Evolutionary conservation across 139 green algal species (phyloP), one percentile per base, ranked within the genome.

Genomic region (Coelastrella sp.): DNA sequence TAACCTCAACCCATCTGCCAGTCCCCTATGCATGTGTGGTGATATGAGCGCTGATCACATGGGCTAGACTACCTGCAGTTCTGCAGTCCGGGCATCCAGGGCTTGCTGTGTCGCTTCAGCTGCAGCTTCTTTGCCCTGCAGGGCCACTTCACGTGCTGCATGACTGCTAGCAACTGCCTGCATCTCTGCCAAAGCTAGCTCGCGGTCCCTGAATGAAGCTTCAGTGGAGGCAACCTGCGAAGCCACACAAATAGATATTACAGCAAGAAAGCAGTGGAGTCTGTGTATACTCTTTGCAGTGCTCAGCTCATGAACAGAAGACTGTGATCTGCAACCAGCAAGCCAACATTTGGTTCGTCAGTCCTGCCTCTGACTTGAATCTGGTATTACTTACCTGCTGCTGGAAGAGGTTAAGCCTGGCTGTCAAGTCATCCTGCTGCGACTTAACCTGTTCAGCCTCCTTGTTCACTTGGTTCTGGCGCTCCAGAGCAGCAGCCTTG

Each of bases 211-310:
- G 5, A 80, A 21, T 15, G 45, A 30, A 25, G 80, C 80, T 35
- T 84, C 78, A 59, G 75, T 38, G 35, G 4, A 15, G 27, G 53
- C 75, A 4, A 83, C 75, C 75, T 83, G 53, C 75, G 50, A 50
- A 53, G 37, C n/a, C 40, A 59, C 4, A 30, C 21, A 67, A 2
- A 67, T 11, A 41, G 25, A 67, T 2, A 2, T 6, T 43, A 27
- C 9, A 72, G 40, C 63, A 27, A 19, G 27, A 25, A 13, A 43
- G 13, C 63, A 40, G n/a, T n/a, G n/a, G n/a, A n/a, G n/a, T n/a
- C n/a, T n/a, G n/a, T n/a, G n/a, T n/a, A n/a, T n/a, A n/a, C n/a
- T n/a, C n/a, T n/a, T n/a, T n/a, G n/a, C n/a, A n/a, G n/a, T n/a
- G n/a, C n/a, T n/a, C n/a, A n/a, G n/a, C n/a, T n/a, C n/a, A n/a